Evolutionary conservation across 345 rosid species (phyloP), one percentile per base, ranked within the genome.

Genomic region (Orychophragmus violaceus): DNA sequence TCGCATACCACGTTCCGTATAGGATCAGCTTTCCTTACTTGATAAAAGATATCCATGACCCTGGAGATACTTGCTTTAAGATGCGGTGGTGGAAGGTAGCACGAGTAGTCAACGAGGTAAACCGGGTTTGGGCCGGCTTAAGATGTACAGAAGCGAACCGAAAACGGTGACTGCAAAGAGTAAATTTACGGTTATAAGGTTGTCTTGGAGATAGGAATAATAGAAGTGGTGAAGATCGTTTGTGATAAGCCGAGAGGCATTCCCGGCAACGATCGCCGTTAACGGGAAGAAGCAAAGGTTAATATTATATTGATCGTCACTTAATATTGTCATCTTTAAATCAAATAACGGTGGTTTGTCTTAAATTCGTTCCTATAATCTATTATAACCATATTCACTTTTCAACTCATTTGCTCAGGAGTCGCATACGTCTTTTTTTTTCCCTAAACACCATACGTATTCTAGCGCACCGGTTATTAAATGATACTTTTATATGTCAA

Each of bases 21-120:
- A 16, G 88, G 79, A 27, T 82, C 87, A 27, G 79, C 82, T 52
- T 82, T 80, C 39, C 76, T 57, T 8, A 72, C 8, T 48, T 58
- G 52, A 19, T 65, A 32, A 50, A 72, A 56, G 11, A 64, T 6
- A 21, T 72, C 76, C 64, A 72, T 72, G 24, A 45, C 70, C 25
- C 11, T 58, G 1, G 70, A 64, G 23, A 72, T 7, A 46, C n/a
- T 54, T 7, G 14, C 23, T 36, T 9, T 64, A 5, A 21, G 59
- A 36, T 65, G 71, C 36, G 59, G 52, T 37, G 76, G 71, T 35
- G 76, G 76, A 56, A 64, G 76, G 71, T 72, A 72, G 12, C 76
- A 72, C 0, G 76, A 64, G 50, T 32, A 49, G 25, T 72, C 76
- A 56, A 72, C 76, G 41, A 72, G 71, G 55, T 72, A 72, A 64